Conservation (phyloP, 768 basidiomycete genomes). For the Podaxis sp. region DNA sequence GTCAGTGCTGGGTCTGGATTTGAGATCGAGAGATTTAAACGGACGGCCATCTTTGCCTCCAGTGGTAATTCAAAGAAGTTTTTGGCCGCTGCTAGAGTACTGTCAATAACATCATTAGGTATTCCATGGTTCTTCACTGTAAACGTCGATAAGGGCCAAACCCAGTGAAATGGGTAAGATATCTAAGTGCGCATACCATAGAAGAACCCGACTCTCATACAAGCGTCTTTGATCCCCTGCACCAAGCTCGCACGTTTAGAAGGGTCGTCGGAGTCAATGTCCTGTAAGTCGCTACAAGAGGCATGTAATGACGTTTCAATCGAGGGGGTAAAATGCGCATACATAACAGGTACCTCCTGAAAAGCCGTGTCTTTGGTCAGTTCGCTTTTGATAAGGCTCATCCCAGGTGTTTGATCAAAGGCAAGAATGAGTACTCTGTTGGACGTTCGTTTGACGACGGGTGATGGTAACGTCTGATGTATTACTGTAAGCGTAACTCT, state of each 20-base stretch:
- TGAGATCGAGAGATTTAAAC: slow-evolving; percentile 1
- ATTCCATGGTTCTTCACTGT: slow-evolving; percentile 78
- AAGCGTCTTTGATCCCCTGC: slow-evolving; percentile 62
- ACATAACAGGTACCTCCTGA: slow-evolving; percentile 36
- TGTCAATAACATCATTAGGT: slow-evolving; percentile 41
- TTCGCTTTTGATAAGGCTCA: slow-evolving; percentile 14
- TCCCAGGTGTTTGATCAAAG: background rate
- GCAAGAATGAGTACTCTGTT: background rate
- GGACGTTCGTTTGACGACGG: background rate
- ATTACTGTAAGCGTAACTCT: background rate
- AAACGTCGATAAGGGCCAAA: background rate
- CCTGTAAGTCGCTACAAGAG: slow-evolving; percentile 37
- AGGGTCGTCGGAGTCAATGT: slow-evolving; percentile 33
- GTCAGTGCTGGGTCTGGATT: background rate
- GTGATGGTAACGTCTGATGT: background rate
- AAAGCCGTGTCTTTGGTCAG: slow-evolving; percentile 20
- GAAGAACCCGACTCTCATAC: slow-evolving; percentile 81
- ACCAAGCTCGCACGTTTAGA: slow-evolving; percentile 42
- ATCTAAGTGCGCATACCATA: slow-evolving; percentile 43
- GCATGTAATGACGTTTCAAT: background rate
- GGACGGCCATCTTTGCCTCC: slow-evolving; percentile 63
- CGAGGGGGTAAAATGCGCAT: slow-evolving; percentile 6
- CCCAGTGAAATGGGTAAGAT: background rate
- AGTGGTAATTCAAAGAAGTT: slow-evolving; percentile 64
- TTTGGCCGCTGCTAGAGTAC: slow-evolving; percentile 43